Evolutionary conservation across 352 stramenopile species (phyloP).

Genomic region (Phytopythium vexans): DNA sequence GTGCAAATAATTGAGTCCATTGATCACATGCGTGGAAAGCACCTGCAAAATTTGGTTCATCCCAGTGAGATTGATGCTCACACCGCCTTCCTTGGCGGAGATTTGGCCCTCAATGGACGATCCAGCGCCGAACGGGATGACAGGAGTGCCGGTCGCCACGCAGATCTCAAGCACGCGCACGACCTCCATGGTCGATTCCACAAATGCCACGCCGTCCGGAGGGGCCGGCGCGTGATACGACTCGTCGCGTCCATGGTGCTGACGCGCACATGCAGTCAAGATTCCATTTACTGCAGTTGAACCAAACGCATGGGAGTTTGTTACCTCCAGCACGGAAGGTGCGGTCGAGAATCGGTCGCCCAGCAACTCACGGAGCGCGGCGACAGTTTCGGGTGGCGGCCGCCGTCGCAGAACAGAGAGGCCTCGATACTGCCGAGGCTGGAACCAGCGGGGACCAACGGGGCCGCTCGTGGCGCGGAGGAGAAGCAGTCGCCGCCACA

Average conservation of each 20-base stretch:
- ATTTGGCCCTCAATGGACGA: slow-evolving; percentile 96
- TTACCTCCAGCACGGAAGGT: slow-evolving; percentile 53
- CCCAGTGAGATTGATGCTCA: slow-evolving; percentile 89
- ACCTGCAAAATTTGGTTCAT: slow-evolving; percentile 76
- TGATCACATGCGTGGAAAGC: slow-evolving; percentile 3
- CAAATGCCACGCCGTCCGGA: slow-evolving; percentile 87
- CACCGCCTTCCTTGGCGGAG: slow-evolving; percentile 80
- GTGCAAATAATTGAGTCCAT: background rate
- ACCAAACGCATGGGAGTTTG: background rate
- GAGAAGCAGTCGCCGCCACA: slow-evolving; percentile 1
- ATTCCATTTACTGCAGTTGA: background rate
- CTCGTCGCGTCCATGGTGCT: slow-evolving; percentile 91
- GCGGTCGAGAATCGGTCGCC: slow-evolving; percentile 73
- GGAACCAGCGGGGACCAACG: too few relatives aligned
- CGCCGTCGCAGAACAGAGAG: too few relatives aligned
- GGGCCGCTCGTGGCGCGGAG: slow-evolving; percentile 15
- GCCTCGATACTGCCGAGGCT: too few relatives aligned
- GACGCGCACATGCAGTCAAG: background rate
- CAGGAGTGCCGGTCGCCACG: slow-evolving; percentile 67
- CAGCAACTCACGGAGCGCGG: slow-evolving; percentile 46
- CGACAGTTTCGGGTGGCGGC: slow-evolving; percentile 8
- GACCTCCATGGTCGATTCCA: slow-evolving; percentile 87
- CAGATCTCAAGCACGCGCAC: slow-evolving; percentile 90
- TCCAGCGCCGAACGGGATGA: slow-evolving; percentile 94
- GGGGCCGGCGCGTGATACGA: slow-evolving; percentile 85